Base-by-base conservation (phyloP, 2,329 filamentous ascomycete species). In the Emericellopsis cladophorae region DNA sequence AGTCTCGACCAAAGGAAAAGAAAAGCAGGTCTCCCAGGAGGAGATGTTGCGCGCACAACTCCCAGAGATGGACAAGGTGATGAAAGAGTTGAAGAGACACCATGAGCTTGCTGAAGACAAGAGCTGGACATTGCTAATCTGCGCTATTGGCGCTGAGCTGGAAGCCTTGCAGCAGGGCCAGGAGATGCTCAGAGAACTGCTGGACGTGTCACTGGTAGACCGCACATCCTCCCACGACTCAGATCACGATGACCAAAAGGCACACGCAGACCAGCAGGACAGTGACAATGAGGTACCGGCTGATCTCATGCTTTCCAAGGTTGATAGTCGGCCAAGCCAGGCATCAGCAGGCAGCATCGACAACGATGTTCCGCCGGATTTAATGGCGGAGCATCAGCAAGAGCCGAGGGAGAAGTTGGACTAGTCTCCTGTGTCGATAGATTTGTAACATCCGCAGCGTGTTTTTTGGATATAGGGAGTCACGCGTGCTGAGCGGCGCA, bases 61-160 rank as follows among this genome's bases (percentile, higher is more conserved):
- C 15, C 53, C 50, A 5, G 67, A 71, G 45, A 79, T 88, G 68
- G 64, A 70, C 23, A 53, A 52, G 4, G 70, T 80, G 5, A 68
- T 81, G 11, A 49, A 51, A 1, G 67, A 70, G 3, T 58, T 90
- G 4, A 68, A 78, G 40, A 58, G 65, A 14, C 67, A 70, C 16
- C 51, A 79, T 22, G 60, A 66, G 2, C 53, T 69, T 3, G 79
- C 79, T 0, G 74, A 83, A 45, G 61, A 66, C 1, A 73, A 73
- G 42, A 68, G 71, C 14, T 90, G 84, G 84, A 88, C 81, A 42
- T 61, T 89, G 14, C 65, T 90, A 15, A 78, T 88, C 5, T 84
- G 76, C 40, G 83, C 82, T 10, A 77, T 90, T 29, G 81, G 83
- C 1, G 84, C 84, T 0, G 84, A 86, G 54, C 53, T 84, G 2